Conservation (phyloP, 164 flowering plant genomes). For the Kingdonia uniflora region DNA sequence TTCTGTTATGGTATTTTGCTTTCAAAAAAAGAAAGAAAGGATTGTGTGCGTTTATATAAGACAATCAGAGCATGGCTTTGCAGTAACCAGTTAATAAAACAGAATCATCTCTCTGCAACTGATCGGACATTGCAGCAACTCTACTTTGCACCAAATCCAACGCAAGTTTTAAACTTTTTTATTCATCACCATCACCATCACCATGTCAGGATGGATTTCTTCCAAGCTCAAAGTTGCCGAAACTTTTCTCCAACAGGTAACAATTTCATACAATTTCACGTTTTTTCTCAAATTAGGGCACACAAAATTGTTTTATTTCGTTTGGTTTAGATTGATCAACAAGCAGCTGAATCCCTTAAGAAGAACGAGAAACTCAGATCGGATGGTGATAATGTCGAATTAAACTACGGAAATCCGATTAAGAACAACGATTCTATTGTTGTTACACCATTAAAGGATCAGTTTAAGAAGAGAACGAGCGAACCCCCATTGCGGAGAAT, state of each 20-base stretch:
- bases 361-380: slow-evolving; percentile 43
- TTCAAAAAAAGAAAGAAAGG: too few species aligned
- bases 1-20: too few species aligned
- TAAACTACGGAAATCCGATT: slow-evolving; percentile 13
- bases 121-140: too few species aligned
- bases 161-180: too few species aligned
- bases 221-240: slow-evolving; percentile 95
- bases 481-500: too few species aligned
- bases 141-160: too few species aligned
- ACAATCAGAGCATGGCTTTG: too few species aligned
- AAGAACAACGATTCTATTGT: slow-evolving; percentile 7
- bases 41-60: too few species aligned
- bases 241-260: slow-evolving; percentile 76
- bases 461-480: slow-evolving; percentile 53
- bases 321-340: slow-evolving; percentile 70
- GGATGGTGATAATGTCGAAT: slow-evolving; percentile 25
- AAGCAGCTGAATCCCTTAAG: slow-evolving; percentile 83
- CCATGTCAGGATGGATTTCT: slow-evolving; percentile 88
- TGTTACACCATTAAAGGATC: slow-evolving; percentile 62
- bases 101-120: too few species aligned
- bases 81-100: too few species aligned
- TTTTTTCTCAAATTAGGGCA: background rate
- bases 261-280: background rate
- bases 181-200: background rate
- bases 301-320: background rate